Percentiles rank a stretch among this genome's conserved stretches.
Conservation (phyloP, 352 stramenopile species). For the Pelagophyceae sp. region DNA sequence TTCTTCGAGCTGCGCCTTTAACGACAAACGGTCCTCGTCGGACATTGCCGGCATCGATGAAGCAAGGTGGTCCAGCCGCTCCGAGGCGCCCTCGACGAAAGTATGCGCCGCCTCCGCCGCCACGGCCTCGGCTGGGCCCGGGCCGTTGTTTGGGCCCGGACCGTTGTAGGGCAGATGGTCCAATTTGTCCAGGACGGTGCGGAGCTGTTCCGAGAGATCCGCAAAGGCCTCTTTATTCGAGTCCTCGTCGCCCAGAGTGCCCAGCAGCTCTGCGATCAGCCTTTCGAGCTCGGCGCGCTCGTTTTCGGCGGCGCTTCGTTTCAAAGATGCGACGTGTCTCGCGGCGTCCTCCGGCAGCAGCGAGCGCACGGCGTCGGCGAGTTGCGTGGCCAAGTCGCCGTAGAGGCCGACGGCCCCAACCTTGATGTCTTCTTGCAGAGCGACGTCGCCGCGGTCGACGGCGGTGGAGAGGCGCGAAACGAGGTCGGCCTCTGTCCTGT, state of each 20-base stretch:
- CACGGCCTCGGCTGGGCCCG: background rate
- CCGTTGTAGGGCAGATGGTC: background rate
- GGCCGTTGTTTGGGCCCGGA: background rate
- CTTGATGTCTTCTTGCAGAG: slow-evolving; percentile 15
- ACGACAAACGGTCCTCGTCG: background rate
- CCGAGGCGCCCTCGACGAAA: background rate
- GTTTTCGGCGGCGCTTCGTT: background rate
- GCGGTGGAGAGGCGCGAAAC: background rate
- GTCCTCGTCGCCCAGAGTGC: background rate
- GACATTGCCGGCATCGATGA: background rate
- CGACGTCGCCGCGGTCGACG: background rate
- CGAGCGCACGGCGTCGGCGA: background rate
- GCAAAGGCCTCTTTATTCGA: background rate
- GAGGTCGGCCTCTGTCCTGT: background rate
- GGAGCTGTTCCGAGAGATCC: background rate
- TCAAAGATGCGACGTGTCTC: background rate
- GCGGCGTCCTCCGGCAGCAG: background rate
- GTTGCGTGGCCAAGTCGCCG: slow-evolving; percentile 10
- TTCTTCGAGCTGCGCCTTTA: too few species aligned
- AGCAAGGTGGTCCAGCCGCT: background rate
- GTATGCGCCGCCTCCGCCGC: background rate
- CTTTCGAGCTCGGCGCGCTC: slow-evolving; percentile 1
- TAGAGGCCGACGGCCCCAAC: slow-evolving; percentile 1
- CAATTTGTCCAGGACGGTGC: background rate
- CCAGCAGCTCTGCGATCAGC: background rate